Conservation (phyloP, 2,329 filamentous ascomycete species). For the Phialemonium atrogriseum region DNA sequence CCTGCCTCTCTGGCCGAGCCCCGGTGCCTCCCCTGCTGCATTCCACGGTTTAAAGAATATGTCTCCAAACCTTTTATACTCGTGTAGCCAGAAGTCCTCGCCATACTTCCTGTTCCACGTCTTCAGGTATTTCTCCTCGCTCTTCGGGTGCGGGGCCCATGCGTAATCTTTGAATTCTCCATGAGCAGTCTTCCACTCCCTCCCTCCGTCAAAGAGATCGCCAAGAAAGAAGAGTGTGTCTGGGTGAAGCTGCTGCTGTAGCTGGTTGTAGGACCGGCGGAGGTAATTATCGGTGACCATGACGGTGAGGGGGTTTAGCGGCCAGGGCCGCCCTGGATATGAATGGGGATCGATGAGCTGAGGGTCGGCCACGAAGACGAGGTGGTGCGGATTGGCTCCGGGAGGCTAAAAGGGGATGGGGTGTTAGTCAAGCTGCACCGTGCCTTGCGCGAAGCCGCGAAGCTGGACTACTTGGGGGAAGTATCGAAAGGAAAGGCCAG, state of each 20-base stretch:
- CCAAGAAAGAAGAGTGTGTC: conserved; percentile 88
- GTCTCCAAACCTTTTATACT: conserved; percentile 77
- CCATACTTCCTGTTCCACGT: conserved; percentile 69
- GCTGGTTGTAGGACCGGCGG: conserved; percentile 67
- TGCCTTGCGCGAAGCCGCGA: too few relatives aligned
- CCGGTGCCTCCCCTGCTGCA: conserved; percentile 43
- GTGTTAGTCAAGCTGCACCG: too few relatives aligned
- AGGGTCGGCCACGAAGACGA: conserved; percentile 80
- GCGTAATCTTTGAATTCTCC: conserved; percentile 51
- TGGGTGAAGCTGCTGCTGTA: conserved; percentile 70
- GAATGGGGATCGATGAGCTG: conserved; percentile 91
- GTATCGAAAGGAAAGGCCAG: too few relatives aligned
- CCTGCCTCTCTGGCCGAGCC: conserved; percentile 55
- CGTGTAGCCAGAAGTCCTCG: conserved; percentile 74
- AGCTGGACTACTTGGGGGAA: too few relatives aligned
- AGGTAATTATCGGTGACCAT: conserved; percentile 83
- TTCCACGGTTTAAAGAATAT: conserved; percentile 73
- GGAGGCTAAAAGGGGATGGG: too few relatives aligned
- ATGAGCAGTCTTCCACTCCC: conserved; percentile 78
- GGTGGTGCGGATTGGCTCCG: conserved; percentile 70
- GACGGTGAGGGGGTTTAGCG: conserved; percentile 43
- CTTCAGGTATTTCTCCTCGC: conserved; percentile 49
- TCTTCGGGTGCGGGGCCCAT: conserved; percentile 45
- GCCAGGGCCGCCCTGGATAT: conserved; percentile 72
- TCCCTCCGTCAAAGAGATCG: conserved; percentile 89